Base-by-base conservation (phyloP, 768 basidiomycete genomes). In the Phlebiopsis gigantea region DNA sequence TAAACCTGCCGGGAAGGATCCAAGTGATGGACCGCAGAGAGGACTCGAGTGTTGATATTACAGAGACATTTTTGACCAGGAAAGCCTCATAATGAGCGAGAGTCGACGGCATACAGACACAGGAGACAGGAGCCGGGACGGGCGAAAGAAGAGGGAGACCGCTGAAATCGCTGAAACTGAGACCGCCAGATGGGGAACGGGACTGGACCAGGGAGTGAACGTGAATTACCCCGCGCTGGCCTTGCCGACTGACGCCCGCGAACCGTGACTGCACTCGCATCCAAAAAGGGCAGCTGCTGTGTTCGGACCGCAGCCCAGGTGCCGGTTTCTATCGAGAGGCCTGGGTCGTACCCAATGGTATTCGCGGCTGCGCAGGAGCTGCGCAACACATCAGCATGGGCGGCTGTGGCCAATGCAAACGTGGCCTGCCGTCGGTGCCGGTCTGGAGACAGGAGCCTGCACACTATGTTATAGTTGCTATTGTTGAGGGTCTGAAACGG, bases 1-100 rank as follows among this genome's bases (percentile, higher is more conserved):
- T 93, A 81, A 98, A 98, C 61, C 94, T 82, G 58, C 95, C 95
- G 44, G 96, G 96, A 44, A 98, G 75, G 65, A 98, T 85, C 94
- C 95, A 98, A 46, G 93, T 94, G 57, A 98, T 73, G 39, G 93
- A 94, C 61, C 93, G 79, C 61, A 98, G 72, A 25, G 88, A 84
- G 17, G 89, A 92, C 71, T 98, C 96, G 63, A 98, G 73, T n/a
- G 85, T 82, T 19, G 88, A 85, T 50, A 98, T 90, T 21, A 90
- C 85, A 1, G 87, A 84, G 22, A 90, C 84, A 72, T 98, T 97
- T 55, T 85, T 80, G 57, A 97, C 74, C 58, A 97, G 78, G 65
- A 93, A 90, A 25, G 79, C 72, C 68, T 95, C 93, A 71, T 96
- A 96, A 69, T 76, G 83, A 59, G 81, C 82, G 63, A 86, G 65